Percentiles rank a stretch among this genome's conserved stretches.
Conservation (phyloP, 116 monocot species). For the Zostera marina region DNA sequence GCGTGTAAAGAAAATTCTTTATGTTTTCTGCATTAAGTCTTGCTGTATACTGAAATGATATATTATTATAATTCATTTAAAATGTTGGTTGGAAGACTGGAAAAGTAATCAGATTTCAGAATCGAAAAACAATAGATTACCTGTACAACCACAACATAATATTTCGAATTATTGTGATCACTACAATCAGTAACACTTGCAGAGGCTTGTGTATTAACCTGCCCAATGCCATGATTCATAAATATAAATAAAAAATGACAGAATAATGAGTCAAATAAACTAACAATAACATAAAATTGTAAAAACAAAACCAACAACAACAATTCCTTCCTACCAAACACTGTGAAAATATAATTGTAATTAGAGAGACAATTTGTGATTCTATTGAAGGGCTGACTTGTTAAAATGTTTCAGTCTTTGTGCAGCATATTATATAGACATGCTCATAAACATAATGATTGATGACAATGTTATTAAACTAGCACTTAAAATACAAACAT, state of each 20-base stretch:
- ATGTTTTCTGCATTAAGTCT: constrained; percentile 86
- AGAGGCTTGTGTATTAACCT: constrained; percentile 92
- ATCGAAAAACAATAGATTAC: constrained; percentile 11
- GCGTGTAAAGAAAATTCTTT: constrained; percentile 75
- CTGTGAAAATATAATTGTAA: too few species aligned
- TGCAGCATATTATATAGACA: too few species aligned
- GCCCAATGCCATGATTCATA: too few species aligned
- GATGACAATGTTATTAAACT: too few species aligned
- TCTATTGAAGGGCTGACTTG: too few species aligned
- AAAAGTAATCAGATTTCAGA: neutral
- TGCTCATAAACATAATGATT: too few species aligned
- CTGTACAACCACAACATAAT: constrained; percentile 87
- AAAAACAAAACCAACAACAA: too few species aligned
- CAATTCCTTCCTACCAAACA: too few species aligned
- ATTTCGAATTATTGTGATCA: constrained; percentile 83
- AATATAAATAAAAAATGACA: constrained; percentile 1
- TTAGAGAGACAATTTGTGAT: too few species aligned
- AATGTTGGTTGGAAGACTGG: neutral
- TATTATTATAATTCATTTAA: neutral
- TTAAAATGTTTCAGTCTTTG: too few species aligned
- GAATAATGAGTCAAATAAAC: neutral
- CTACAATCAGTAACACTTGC: constrained; percentile 60
- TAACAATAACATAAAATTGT: too few species aligned
- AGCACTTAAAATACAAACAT: too few species aligned
- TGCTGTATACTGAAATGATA: constrained; percentile 54